Percentiles rank a stretch among this genome's conserved stretches.
Evolutionary conservation across 2,329 filamentous ascomycete genomes (phyloP).

Genomic region (Microsporum ferrugineum): DNA sequence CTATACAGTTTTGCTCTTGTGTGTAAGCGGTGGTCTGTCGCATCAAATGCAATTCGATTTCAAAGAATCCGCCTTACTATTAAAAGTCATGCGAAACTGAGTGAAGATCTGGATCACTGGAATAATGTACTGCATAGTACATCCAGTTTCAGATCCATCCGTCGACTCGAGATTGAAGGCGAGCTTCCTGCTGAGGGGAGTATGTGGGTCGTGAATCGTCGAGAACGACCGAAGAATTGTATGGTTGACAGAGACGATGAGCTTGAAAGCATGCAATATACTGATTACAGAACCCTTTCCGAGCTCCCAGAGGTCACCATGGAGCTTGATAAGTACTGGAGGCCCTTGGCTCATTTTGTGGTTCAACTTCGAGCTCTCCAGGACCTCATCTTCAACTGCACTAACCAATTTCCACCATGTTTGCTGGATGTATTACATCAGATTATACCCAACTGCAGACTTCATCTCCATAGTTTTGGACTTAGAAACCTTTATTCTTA

Average conservation of each 20-base stretch:
- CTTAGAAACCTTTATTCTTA: background rate
- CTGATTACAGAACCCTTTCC: background rate
- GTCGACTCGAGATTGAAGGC: background rate
- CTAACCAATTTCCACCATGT: background rate
- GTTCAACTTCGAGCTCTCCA: background rate
- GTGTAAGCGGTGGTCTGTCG: background rate
- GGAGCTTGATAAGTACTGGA: background rate
- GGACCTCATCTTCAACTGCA: background rate
- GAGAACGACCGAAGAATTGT: background rate
- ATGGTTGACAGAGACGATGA: background rate
- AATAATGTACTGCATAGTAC: background rate
- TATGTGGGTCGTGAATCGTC: background rate
- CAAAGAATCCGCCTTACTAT: background rate
- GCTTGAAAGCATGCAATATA: background rate
- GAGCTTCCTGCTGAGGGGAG: background rate
- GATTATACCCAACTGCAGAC: background rate
- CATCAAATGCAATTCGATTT: constrained; percentile 1
- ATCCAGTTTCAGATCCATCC: background rate
- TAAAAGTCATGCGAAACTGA: background rate
- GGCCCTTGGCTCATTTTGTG: background rate
- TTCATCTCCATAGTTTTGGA: constrained; percentile 2
- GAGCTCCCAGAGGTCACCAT: background rate
- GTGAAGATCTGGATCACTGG: background rate
- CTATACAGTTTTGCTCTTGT: background rate
- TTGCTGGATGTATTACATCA: background rate